Evolutionary conservation across 495 filamentous ascomycete species (phyloP).

Genomic region (Penicillium pulvis): DNA sequence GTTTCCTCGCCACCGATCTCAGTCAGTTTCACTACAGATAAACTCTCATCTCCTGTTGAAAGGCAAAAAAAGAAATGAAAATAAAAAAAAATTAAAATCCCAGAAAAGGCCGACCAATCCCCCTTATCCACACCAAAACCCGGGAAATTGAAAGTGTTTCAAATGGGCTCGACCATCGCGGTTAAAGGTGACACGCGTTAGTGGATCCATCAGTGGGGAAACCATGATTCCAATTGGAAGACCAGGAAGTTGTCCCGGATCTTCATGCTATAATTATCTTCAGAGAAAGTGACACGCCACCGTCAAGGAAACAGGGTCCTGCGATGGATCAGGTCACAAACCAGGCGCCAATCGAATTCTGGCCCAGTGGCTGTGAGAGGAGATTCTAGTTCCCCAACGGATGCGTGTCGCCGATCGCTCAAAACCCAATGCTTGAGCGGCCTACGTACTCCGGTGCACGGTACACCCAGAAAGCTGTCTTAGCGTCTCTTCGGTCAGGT

Average conservation of each 20-base stretch:
- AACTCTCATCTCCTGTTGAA: not conserved
- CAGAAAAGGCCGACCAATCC: not conserved
- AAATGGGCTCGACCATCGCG: conserved; percentile 12
- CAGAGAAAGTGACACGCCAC: not conserved
- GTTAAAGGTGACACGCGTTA: conserved; percentile 33
- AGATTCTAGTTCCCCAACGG: not conserved
- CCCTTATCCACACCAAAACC: not conserved
- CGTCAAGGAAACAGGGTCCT: conserved; percentile 8
- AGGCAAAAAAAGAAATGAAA: not conserved
- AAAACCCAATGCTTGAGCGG: not conserved
- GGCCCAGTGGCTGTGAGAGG: not conserved
- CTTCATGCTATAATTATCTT: conserved; percentile 20
- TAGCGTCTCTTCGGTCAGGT: conserved; percentile 5
- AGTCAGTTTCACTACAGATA: not conserved
- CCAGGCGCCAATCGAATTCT: not conserved
- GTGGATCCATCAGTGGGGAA: conserved; percentile 26
- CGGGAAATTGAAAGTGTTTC: conserved; percentile 14
- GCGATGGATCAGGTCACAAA: conserved; percentile 2
- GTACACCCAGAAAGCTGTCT: not conserved
- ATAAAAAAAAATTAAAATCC: too few species aligned
- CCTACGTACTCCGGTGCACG: conserved; percentile 14
- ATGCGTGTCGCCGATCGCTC: conserved; percentile 3
- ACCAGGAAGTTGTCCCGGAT: conserved; percentile 17
- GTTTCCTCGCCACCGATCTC: not conserved
- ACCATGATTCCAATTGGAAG: conserved; percentile 26